A percentile compares a stretch with the other conserved stretches of the same genome.
phyloP scores from a whole-genome alignment of 768 basidiomycete species.

The Imleria badia region DNA sequence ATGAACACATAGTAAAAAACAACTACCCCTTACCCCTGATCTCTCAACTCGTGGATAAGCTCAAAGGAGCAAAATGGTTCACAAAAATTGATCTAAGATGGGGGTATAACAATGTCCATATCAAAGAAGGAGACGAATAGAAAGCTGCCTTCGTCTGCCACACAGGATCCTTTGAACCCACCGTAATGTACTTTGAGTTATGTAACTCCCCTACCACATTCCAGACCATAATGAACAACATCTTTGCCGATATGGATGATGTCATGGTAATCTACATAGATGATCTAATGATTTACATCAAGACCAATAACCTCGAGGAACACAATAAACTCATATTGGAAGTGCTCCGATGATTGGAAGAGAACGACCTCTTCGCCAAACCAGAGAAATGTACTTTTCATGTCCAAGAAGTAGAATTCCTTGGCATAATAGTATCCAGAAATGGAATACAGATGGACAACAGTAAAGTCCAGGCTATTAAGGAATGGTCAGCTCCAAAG shows the following conservation, averaged over 20 bases:
- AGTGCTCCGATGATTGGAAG: background rate
- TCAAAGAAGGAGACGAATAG: background rate
- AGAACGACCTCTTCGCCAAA: background rate
- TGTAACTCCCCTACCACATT: background rate
- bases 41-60: too few species aligned
- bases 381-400: background rate
- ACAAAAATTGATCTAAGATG: too few species aligned
- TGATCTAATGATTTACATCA: background rate
- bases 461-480: too few species aligned
- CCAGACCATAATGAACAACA: background rate
- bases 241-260: background rate
- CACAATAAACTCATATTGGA: background rate
- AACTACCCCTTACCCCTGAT: too few species aligned
- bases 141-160: background rate
- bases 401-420: background rate
- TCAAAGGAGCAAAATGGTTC: too few species aligned
- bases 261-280: background rate
- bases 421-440: background rate
- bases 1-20: too few species aligned
- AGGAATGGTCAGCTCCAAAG: too few species aligned
- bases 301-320: background rate
- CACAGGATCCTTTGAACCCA: background rate
- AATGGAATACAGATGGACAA: too few species aligned
- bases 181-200: background rate
- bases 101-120: too few species aligned